Base-by-base conservation (phyloP, 2,329 filamentous ascomycete genomes). In the Claviceps paspali region DNA sequence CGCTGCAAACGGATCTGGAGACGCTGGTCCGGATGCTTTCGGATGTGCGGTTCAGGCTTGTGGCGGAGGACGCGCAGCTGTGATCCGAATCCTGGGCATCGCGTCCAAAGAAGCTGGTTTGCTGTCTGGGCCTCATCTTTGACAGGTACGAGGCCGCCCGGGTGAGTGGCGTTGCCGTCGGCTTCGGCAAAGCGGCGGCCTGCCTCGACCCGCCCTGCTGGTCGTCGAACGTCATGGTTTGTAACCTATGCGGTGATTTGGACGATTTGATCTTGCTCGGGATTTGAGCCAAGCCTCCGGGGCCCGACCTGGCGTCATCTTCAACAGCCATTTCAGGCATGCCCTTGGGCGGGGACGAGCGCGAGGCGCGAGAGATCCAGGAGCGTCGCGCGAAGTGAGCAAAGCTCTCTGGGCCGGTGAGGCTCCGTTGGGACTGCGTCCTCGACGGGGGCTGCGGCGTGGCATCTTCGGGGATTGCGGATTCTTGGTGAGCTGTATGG, bases 91-190 rank as follows among this genome's bases (percentile, higher is more conserved):
- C 57, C 36, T 50, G 49, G 43, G 48, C 52, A 36, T 53, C 53
- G 38, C 51, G 55, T 30, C 53, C 52, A 40, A 57, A 54, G 26
- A 64, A 57, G 41, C 53, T 54, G 28, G 60, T 59, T 31, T 65
- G 62, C 38, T 64, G 59, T 48, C 68, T 70, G 21, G 49, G 48
- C 43, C 56, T 61, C 41, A 72, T 65, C 49, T 61, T 71, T 41
- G 60, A 64, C 36, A 75, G 54, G 48, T 70, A 73, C 29, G 54
- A 54, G 42, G 57, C 63, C 34, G 68, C 62, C 35, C 64, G 61
- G 35, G 55, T 60, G 35, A 66, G 52, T 2, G 59, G 52, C 29
- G 57, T 60, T 21, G 60, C 53, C 17, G 51, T 49, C 42, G 56
- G 44, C 42, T 56, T 44, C 40, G 56, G 60, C 26, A 54, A 45